phyloP scores from a whole-genome alignment of 2,329 filamentous ascomycete genomes.

The Furcasterigmium furcatum region DNA sequence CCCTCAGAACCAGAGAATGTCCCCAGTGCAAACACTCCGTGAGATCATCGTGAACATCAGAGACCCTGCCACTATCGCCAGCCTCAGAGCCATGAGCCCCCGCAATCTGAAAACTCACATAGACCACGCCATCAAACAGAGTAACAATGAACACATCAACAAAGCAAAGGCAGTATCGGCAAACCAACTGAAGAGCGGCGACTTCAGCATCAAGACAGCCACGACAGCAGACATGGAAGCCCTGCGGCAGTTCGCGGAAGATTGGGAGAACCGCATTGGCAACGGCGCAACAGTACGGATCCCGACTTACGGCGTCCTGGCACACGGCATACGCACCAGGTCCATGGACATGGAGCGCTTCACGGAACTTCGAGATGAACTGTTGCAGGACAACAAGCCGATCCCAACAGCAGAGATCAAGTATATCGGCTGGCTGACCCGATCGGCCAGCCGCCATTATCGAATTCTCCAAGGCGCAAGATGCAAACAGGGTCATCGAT shows the following conservation, averaged over 20 bases:
- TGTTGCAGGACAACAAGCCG: constrained; percentile 2
- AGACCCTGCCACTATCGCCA: constrained; percentile 11
- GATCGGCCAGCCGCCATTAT: neutral
- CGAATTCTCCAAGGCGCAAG: constrained; percentile 1
- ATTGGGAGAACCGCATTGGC: constrained; percentile 3
- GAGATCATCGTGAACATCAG: constrained; percentile 15
- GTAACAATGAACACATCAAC: constrained; percentile 1
- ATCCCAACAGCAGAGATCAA: constrained; percentile 4
- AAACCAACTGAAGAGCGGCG: constrained; percentile 1
- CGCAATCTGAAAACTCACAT: constrained; percentile 11
- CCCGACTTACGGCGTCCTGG: neutral
- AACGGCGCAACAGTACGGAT: neutral
- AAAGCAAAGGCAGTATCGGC: neutral
- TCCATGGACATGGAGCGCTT: constrained; percentile 1
- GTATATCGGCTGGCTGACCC: constrained; percentile 1
- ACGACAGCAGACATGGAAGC: constrained; percentile 2
- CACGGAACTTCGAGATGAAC: neutral
- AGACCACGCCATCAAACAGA: constrained; percentile 14
- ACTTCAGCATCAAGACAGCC: constrained; percentile 4
- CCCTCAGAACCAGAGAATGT: constrained; percentile 4
- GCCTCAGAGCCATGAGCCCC: constrained; percentile 12
- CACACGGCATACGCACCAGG: constrained; percentile 1
- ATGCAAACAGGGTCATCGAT: constrained; percentile 1
- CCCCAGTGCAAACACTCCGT: constrained; percentile 3
- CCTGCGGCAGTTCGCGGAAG: neutral